Base-by-base conservation (phyloP, 2,329 filamentous ascomycete species). In the Fusarium hostae region DNA sequence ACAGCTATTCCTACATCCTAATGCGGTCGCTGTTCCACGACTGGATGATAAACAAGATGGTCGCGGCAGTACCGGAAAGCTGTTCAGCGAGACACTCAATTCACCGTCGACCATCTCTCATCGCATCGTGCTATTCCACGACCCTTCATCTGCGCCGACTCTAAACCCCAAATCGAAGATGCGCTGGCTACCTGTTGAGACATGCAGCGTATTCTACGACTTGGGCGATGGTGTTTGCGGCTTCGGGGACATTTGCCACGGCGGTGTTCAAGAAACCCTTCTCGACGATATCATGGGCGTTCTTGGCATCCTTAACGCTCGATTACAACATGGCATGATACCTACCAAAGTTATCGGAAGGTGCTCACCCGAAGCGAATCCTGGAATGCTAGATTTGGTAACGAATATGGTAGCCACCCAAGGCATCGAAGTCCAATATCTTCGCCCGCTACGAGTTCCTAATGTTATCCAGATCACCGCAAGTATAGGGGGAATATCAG, bases 331-430 rank as follows among this genome's bases (percentile, higher is more conserved):
- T 3, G 20, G 20, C 3, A 26, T 57, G 3, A 22, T 28, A 1
- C 7, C 32, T 20, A 48, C 24, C 7, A 5, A 18, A 9, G 18
- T 6, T 2, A 4, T 7, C 0, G 5, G 2, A 2, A 30, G 5
- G 1, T 37, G 20, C 5, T 22, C 8, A 1, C 54, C 24, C 6
- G 9, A 57, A 3, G 2, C 0, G 0, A 37, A 30, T 8, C 9
- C 15, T 9, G 13, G 20, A 18, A 48, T 48, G 20, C 9, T 57
- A 0, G 20, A 37, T 13, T 22, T 48, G 7, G 0, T 22, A 9
- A 0, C 13, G 1, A 48, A 35, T 13, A 37, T 48, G 32, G 37
- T 57, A 0, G 40, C 54, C 7, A 37, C 40, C 2, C 20, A 20
- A 28, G 4, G 40, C 13, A 48, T 30, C 9, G 22, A 48, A 4